A percentile compares a stretch with the other conserved stretches of the same genome.
Conservation (phyloP, 163 green algal genomes). For the Trebouxiophyceae sp. region DNA sequence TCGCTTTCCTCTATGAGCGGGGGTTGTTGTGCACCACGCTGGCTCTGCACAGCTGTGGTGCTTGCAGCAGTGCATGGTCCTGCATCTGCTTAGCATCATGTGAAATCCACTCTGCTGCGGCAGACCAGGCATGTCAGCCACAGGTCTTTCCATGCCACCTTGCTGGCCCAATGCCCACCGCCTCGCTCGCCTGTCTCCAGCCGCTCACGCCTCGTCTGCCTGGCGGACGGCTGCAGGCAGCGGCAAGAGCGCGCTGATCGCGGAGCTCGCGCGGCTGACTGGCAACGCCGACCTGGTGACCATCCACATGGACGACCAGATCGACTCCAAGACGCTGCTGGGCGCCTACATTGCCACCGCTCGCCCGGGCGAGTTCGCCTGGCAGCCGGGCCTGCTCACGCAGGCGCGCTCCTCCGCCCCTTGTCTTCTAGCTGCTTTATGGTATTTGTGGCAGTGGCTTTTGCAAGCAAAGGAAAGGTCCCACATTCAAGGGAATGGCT, state of each 20-base stretch:
- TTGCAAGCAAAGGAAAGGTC: no score
- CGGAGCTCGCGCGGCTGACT: slow-evolving; percentile 66
- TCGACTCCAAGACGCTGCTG: slow-evolving; percentile 90
- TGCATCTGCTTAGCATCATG: not conserved
- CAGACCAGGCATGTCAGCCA: no score
- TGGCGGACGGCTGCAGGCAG: slow-evolving; percentile 40
- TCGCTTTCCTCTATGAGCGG: not conserved
- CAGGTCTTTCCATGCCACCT: no score
- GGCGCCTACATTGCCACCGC: slow-evolving; percentile 87
- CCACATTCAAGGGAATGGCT: no score
- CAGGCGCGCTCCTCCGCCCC: slow-evolving; percentile 34
- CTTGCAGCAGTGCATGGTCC: not conserved
- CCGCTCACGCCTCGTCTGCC: no score
- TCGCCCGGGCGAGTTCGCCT: slow-evolving; percentile 90
- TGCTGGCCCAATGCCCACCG: no score
- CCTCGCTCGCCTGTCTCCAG: no score
- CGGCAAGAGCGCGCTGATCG: slow-evolving; percentile 79
- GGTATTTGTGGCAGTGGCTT: no score
- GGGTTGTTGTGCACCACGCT: not conserved
- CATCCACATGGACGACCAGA: slow-evolving; percentile 95
- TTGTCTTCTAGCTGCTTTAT: no score
- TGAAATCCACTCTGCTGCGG: not conserved
- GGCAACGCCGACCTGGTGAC: slow-evolving; percentile 60
- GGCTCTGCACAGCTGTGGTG: not conserved
- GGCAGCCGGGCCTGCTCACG: slow-evolving; percentile 88